These are phyloP conservation scores for Rosa chinensis DNA, from an alignment of 306 rosid species.

Conservation along the genomic window DNA sequence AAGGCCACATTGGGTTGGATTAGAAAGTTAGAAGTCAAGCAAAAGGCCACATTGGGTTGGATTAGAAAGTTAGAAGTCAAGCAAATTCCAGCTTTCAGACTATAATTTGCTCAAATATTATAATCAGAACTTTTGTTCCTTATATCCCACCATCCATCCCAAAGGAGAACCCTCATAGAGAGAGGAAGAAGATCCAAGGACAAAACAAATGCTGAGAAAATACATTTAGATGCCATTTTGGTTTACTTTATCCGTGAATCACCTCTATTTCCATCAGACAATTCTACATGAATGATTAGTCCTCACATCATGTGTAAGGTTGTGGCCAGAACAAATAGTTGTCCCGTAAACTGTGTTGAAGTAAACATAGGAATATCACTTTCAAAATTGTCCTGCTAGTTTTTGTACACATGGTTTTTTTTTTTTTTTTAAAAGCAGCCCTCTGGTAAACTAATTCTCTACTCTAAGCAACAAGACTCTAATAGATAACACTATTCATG, in stretches of 20 bases:
- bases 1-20: background rate
- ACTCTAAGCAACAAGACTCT: background rate
- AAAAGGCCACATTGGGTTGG: background rate
- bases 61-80: background rate
- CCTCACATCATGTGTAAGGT: background rate
- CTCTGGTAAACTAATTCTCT: background rate
- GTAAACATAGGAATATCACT: background rate
- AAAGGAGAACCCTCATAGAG: background rate
- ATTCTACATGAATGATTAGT: background rate
- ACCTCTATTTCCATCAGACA: background rate
- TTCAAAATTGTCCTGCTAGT: background rate
- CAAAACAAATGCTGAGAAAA: background rate
- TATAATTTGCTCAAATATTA: background rate
- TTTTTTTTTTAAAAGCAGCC: no score
- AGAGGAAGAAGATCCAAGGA: background rate
- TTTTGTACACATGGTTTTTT: no score
- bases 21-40: background rate
- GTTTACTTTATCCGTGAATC: background rate
- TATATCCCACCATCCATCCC: background rate
- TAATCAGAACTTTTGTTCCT: background rate
- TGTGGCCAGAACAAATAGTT: background rate
- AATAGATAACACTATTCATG: background rate
- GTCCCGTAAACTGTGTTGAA: background rate
- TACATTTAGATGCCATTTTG: background rate
- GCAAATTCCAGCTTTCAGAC: background rate